Percentiles rank a stretch among this genome's conserved stretches.
These are phyloP conservation scores for Citrus glauca DNA, from an alignment of 345 rosid genomes.

Conservation along the genomic window DNA sequence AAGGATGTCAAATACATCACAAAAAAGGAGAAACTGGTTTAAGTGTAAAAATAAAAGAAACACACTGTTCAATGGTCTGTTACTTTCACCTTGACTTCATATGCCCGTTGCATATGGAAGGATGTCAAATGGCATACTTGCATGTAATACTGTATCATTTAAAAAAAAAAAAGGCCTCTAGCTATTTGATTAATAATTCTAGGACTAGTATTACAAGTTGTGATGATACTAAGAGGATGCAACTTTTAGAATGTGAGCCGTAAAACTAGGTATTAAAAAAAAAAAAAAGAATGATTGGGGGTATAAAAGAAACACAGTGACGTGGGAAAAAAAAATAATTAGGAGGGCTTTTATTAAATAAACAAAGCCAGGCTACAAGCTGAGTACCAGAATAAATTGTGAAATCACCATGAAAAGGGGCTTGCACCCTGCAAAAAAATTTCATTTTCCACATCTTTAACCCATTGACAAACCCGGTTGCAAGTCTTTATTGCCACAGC, in stretches of 20 bases:
- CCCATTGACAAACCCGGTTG: conserved; percentile 90
- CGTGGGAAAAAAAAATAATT: not conserved
- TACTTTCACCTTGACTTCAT: not conserved
- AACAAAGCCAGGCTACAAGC: conserved; percentile 32
- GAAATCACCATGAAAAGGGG: conserved; percentile 91
- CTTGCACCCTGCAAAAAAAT: conserved; percentile 93
- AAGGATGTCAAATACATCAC: too few relatives aligned
- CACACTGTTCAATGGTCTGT: not conserved
- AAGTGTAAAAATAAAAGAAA: not conserved
- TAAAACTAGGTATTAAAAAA: not conserved
- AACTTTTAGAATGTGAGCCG: not conserved
- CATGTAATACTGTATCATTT: not conserved
- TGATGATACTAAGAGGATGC: not conserved
- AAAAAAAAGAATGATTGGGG: not conserved
- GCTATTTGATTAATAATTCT: not conserved
- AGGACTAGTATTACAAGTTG: not conserved
- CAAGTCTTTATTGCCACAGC: conserved; percentile 88
- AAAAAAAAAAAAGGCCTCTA: not conserved
- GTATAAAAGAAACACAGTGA: not conserved
- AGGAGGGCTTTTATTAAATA: conserved; percentile 11
- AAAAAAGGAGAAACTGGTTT: not conserved
- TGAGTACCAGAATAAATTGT: conserved; percentile 16
- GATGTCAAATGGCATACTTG: not conserved
- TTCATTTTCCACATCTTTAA: conserved; percentile 93
- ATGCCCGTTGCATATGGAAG: not conserved